These are phyloP conservation scores for Boletus eberwhitei DNA, from an alignment of 768 basidiomycete genomes.

Conservation along the genomic window DNA sequence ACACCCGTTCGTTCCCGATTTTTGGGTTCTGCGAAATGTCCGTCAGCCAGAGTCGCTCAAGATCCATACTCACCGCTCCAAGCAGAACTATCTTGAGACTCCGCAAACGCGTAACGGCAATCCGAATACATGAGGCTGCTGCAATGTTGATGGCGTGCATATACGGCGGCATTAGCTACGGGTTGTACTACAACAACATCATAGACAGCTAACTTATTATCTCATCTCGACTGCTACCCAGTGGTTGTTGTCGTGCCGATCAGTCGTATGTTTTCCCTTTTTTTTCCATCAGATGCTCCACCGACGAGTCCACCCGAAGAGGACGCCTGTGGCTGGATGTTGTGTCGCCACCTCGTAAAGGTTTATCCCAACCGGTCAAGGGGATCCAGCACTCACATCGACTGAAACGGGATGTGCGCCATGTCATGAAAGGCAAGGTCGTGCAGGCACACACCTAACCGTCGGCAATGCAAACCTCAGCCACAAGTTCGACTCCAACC, in stretches of 20 bases:
- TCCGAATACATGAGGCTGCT: conserved; percentile 23
- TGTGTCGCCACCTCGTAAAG: background rate
- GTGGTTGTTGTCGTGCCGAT: background rate
- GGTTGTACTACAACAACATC: conserved; percentile 1
- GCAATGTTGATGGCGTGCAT: conserved; percentile 13
- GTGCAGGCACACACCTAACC: background rate
- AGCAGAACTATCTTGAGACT: conserved; percentile 12
- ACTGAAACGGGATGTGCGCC: too few relatives aligned
- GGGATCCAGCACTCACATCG: too few relatives aligned
- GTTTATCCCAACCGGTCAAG: background rate
- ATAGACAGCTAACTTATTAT: conserved; percentile 4
- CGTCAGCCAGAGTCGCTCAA: background rate
- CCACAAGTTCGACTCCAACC: background rate
- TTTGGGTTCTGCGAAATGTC: conserved; percentile 3
- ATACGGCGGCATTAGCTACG: conserved; percentile 14
- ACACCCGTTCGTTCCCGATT: conserved; percentile 5
- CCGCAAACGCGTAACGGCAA: conserved; percentile 22
- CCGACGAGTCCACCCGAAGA: background rate
- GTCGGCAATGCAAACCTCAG: background rate
- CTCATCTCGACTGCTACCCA: conserved; percentile 15
- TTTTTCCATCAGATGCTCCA: conserved; percentile 5
- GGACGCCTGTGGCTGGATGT: background rate
- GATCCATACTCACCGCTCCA: conserved; percentile 8
- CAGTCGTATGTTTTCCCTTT: conserved; percentile 3
- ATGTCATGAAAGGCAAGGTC: background rate